Conservation (phyloP, 192 early-diverging fungal species). For the Borealophlyctis nickersoniae region DNA sequence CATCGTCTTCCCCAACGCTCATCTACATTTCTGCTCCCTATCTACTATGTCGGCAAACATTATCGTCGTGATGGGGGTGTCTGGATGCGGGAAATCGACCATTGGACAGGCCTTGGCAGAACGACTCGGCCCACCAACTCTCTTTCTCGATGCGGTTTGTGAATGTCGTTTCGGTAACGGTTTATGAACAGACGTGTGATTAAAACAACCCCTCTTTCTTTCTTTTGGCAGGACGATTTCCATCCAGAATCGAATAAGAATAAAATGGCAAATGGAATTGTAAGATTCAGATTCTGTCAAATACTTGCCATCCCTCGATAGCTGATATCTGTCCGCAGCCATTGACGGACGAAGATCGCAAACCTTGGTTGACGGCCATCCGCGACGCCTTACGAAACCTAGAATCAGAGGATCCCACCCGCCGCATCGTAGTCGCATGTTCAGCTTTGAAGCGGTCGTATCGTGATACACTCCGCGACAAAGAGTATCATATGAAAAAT, state of each 20-base stretch:
- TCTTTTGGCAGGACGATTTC: conserved; percentile 40
- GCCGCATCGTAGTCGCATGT: conserved; percentile 55
- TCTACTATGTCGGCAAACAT: conserved; percentile 38
- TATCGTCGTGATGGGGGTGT: conserved; percentile 61
- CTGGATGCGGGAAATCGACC: conserved; percentile 62
- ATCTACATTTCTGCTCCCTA: too few species aligned
- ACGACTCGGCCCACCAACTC: conserved; percentile 33
- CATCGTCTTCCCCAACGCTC: too few species aligned
- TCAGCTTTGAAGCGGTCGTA: conserved; percentile 62
- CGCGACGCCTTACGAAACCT: conserved; percentile 32
- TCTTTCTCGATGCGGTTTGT: conserved; percentile 54
- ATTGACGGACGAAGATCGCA: conserved; percentile 63
- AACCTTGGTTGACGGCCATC: conserved; percentile 59
- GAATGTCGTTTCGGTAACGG: neutral
- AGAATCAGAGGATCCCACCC: neutral
- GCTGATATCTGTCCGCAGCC: conserved; percentile 22
- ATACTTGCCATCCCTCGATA: neutral
- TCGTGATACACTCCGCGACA: conserved; percentile 56
- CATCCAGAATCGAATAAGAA: conserved; percentile 56
- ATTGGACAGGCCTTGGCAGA: conserved; percentile 45
- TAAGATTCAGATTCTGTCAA: conserved; percentile 18
- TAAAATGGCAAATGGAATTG: conserved; percentile 57
- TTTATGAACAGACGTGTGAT: neutral
- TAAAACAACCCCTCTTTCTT: neutral
- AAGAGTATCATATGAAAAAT: neutral